Evolutionary conservation across 805 yeast genomes (phyloP), one percentile per base, ranked within the genome.

Genomic region (Metschnikowia arizonensis): DNA sequence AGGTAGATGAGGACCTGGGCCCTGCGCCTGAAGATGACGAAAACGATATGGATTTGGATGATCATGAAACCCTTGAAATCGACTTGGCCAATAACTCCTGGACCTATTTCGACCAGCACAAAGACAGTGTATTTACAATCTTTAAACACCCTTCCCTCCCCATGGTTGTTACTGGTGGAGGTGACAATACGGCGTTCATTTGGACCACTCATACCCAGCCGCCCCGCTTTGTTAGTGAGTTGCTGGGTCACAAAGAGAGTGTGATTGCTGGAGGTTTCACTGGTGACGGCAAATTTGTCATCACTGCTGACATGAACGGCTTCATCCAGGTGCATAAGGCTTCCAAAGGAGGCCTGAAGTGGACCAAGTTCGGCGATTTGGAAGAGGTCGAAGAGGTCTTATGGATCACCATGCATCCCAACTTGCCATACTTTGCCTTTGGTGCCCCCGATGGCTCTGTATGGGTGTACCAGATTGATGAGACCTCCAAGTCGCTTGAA

Each of bases 291-390:
- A 74, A 79, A 36, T 89, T 72, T 58, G 71, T 87, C 34, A 75
- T 93, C 10, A 85, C 97, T 5, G 98, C 91, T 32, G 99, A 95
- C 66, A 93, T 93, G 99, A 82, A 82, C 44, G 98, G 99, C 44
- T 81, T 81, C 56, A 73, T 91, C 25, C 74, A 86, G 55, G 79
- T 89, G 12, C 86, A 83, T 69, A 78, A 81, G 60, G 69, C 90
- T 5, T 64, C 75, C 37, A 83, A 83, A 56, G 83, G 84, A 36
- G 97, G 95, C 24, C 88, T 90, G 62, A 78, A 79, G 46, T 91
- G 98, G 98, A 74, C 72, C 50, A 67, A 77, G 55, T 70, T 77
- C 50, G 84, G 81, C 23, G 81, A 82, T 48, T 68, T 88, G 47
- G 89, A 86, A 58, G 97, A 90, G 64, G 89, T 86, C 35, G 96